Conservation (phyloP, 805 yeast species). For the Candida sanyiensis region DNA sequence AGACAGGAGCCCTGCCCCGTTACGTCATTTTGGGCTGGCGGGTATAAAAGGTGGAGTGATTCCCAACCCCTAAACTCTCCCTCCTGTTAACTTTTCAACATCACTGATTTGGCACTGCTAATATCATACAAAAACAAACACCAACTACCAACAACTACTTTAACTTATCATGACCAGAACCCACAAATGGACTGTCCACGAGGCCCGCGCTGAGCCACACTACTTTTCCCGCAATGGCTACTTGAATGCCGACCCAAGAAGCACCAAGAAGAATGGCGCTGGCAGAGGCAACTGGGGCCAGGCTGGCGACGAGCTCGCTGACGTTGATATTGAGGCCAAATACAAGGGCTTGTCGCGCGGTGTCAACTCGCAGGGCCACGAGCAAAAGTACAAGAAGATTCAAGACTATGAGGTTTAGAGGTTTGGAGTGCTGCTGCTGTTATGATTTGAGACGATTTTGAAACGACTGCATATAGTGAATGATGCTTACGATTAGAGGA, state of each 20-base stretch:
- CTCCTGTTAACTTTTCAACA: neutral
- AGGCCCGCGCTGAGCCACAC: conserved; percentile 52
- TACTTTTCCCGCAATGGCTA: conserved; percentile 79
- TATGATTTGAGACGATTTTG: conserved; percentile 1
- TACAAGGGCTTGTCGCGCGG: conserved; percentile 41
- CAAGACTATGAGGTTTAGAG: conserved; percentile 8
- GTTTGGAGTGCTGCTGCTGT: too few species aligned
- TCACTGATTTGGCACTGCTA: conserved; percentile 1
- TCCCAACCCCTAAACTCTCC: neutral
- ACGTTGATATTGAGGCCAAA: conserved; percentile 51
- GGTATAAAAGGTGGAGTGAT: neutral
- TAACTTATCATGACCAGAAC: conserved; percentile 60
- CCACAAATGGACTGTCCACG: conserved; percentile 65
- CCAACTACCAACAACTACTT: neutral
- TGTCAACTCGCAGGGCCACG: conserved; percentile 41
- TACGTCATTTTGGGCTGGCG: too few species aligned
- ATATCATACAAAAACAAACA: neutral
- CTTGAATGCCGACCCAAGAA: conserved; percentile 62
- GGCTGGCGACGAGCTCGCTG: conserved; percentile 70
- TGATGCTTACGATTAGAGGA: conserved; percentile 6
- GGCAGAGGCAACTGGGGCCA: conserved; percentile 89
- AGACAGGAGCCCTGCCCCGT: neutral
- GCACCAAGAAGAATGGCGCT: conserved; percentile 76
- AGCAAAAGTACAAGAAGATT: conserved; percentile 30
- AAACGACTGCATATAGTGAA: neutral